Evolutionary conservation across 495 filamentous ascomycete genomes (phyloP), one percentile per base, ranked within the genome.

Genomic region (Physcia stellaris): DNA sequence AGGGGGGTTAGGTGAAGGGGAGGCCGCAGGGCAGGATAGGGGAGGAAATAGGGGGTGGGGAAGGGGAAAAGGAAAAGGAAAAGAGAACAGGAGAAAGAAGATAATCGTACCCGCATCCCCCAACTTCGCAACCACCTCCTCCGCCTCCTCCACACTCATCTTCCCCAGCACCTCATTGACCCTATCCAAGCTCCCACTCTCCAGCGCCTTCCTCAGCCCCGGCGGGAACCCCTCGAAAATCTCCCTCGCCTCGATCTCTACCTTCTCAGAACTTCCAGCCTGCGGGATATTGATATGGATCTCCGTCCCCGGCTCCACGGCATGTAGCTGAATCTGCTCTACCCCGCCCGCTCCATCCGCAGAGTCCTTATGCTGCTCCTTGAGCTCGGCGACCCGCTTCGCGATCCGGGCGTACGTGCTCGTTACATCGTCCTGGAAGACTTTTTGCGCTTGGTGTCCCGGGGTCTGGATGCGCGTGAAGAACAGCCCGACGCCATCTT

Each of bases 311-410:
- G 88, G 87, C 50, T 96, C 86, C 17, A 96, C 86, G 12, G 90
- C 87, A 54, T 98, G 90, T 17, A 98, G 67, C 61, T 98, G 90
- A 49, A 98, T 96, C 55, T 94, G 88, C 63, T 96, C 88, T 23
- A 62, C 71, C 3, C 46, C 49, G 21, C 53, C 61, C 9, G 66
- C 71, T 11, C 75, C 74, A 24, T 67, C 75, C 36, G 74, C 74
- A 13, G 77, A 70, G 31, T 77, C 73, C 1, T 74, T 73, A 56
- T 75, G 63, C 43, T 79, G 67, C 29, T 72, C 67, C 34, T 62
- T 64, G 40, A 95, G 79, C 57, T 92, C 83, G n/a, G 74, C 71
- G 0, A 81, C 73, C 18, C 88, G 75, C 26, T 65, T 72, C 46
- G 75, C 77, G 61, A 98, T 94, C 18, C 76, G 75, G 41, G 63